Evolutionary conservation across 441 rosid species (phyloP).

Genomic region (Syzygium malaccense): DNA sequence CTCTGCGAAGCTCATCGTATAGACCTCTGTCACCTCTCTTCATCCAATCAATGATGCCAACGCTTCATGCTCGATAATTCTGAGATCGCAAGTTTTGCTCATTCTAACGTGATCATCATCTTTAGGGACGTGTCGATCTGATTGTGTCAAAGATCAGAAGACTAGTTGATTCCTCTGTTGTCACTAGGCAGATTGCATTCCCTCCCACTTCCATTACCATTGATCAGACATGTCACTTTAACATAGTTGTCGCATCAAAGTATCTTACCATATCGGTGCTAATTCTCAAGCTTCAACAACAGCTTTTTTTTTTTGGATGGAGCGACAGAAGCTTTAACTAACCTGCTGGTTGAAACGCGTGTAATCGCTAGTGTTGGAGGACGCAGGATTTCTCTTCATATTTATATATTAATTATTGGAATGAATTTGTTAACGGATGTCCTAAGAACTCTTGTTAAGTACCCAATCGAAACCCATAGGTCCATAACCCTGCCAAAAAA

Average conservation of each 20-base stretch:
- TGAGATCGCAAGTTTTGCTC: neutral
- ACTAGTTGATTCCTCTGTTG: neutral
- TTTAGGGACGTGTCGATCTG: neutral
- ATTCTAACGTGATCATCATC: neutral
- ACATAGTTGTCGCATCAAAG: rapidly evolving
- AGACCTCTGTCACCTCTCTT: neutral
- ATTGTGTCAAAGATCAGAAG: neutral
- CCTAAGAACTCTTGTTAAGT: too few relatives aligned
- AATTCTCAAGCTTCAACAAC: neutral
- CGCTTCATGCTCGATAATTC: neutral
- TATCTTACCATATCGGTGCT: neutral
- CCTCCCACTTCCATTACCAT: rapidly evolving
- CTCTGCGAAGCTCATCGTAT: neutral
- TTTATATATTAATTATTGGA: too few relatives aligned
- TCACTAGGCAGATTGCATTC: neutral
- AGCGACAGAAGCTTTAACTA: neutral
- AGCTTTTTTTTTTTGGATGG: neutral
- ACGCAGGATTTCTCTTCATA: too few relatives aligned
- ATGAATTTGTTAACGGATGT: too few relatives aligned
- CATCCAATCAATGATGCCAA: neutral
- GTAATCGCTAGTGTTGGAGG: too few relatives aligned
- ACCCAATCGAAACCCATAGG: neutral
- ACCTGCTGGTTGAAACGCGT: too few relatives aligned
- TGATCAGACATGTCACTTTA: neutral
- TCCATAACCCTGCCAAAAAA: neutral